A percentile compares a stretch with the other conserved stretches of the same genome.
phyloP scores from a whole-genome alignment of 176 grass and related monocot species.

The Rhynchospora pubera region DNA sequence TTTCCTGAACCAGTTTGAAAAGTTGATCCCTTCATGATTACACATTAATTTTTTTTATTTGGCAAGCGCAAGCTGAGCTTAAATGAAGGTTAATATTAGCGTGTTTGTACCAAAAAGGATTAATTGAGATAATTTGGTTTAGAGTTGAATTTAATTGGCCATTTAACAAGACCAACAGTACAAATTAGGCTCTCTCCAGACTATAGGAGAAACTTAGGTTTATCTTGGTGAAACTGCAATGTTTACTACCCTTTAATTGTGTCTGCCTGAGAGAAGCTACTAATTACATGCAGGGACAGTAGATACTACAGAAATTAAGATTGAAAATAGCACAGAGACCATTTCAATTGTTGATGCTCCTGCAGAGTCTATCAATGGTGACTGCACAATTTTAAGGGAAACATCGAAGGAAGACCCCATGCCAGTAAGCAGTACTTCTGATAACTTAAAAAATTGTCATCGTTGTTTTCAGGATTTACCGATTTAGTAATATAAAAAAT shows the following conservation, averaged over 20 bases:
- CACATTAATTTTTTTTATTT: not conserved
- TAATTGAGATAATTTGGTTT: not conserved
- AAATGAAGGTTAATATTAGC: not conserved
- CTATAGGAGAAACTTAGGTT: not conserved
- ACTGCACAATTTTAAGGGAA: constrained; percentile 21
- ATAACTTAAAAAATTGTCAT: not conserved
- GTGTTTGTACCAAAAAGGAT: not conserved
- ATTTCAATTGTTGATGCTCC: not conserved
- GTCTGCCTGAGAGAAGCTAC: constrained; percentile 17
- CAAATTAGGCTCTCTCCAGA: not conserved
- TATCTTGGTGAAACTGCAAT: not conserved
- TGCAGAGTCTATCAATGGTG: constrained; percentile 1
- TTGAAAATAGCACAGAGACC: constrained; percentile 20
- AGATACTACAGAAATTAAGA: constrained; percentile 9
- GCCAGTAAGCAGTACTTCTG: constrained; percentile 34
- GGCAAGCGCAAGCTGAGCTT: not conserved
- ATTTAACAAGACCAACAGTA: not conserved
- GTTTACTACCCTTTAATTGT: not conserved
- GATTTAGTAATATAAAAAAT: not conserved
- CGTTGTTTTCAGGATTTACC: not conserved
- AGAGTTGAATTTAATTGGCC: not conserved
- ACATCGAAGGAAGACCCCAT: constrained; percentile 16
- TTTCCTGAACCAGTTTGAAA: not conserved
- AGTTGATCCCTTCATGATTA: not conserved
- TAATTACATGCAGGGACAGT: constrained; percentile 30